These are phyloP conservation scores for Monilinia polystroma DNA, from an alignment of 2,329 filamentous ascomycete species.

Conservation along the genomic window DNA sequence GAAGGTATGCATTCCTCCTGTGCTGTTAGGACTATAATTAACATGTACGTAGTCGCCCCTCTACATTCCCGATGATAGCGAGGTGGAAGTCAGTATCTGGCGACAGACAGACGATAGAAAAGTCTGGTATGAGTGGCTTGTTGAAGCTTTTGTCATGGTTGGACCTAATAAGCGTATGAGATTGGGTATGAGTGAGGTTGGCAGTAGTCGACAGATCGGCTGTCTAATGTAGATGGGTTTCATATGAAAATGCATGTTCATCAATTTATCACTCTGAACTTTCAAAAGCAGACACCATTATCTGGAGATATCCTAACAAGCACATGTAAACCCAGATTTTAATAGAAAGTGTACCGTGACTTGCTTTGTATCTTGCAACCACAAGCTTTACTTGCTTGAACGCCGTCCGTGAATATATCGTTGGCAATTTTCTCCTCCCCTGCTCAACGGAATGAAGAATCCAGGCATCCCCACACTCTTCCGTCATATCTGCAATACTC, in stretches of 20 bases:
- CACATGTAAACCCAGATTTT: background rate
- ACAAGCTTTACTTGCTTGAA: slow-evolving; percentile 31
- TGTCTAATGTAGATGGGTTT: slow-evolving; percentile 60
- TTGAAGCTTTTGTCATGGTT: slow-evolving; percentile 75
- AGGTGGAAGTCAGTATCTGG: slow-evolving; percentile 93
- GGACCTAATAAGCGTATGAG: slow-evolving; percentile 62
- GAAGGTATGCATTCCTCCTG: slow-evolving; percentile 59
- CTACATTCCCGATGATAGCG: slow-evolving; percentile 78
- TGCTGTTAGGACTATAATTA: slow-evolving; percentile 22
- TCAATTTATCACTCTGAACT: background rate
- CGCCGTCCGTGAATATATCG: slow-evolving; percentile 34
- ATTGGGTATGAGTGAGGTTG: slow-evolving; percentile 64
- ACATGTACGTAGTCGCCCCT: slow-evolving; percentile 65
- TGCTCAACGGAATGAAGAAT: background rate
- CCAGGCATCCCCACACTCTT: background rate
- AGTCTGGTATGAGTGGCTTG: slow-evolving; percentile 98
- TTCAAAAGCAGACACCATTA: background rate
- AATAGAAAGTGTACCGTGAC: slow-evolving; percentile 4
- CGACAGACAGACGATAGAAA: slow-evolving; percentile 90
- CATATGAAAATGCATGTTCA: background rate
- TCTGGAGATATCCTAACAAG: background rate
- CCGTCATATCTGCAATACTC: background rate
- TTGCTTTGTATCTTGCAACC: slow-evolving; percentile 5
- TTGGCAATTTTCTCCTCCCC: slow-evolving; percentile 16
- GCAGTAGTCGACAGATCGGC: slow-evolving; percentile 67